Base-by-base conservation (phyloP, 495 filamentous ascomycete species). In the Aspergillus nanangensis region DNA sequence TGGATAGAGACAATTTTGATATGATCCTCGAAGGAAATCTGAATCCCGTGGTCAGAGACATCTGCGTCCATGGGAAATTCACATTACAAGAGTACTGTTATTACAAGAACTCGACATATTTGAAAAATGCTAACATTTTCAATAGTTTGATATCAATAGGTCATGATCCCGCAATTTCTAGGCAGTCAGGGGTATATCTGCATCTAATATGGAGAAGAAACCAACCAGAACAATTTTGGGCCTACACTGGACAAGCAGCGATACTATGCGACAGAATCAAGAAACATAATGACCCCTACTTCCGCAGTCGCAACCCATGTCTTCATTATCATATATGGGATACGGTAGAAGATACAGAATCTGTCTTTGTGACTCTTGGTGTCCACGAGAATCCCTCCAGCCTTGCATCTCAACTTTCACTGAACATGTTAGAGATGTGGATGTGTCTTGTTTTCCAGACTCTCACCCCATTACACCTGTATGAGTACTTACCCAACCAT, bases 381-480 rank as follows among this genome's bases (percentile, higher is more conserved):
- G 24, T 4, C 7, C n/a, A 24, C 11, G n/a, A 38, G 1, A 21
- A n/a, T 3, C 13, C 33, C 9, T 20, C 7, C 13, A 19, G 15
- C 9, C 4, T 13, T 29, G 2, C 32, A 8, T 8, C 2, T 4
- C 53, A 53, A 25, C 25, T 39, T 4, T 0, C 53, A 10, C 34
- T 57, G 1, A 56, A 52, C 41, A n/a, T 52, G 0, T 9, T 19
- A 20, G 53, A 56, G 21, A 56, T 56, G 45, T 56, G 50, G 50
- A 50, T 50, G 50, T 9, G 41, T 8, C 25, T 41, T 15, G 13
- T 50, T 3, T 55, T 50, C 13, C 47, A 55, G 24, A 50, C 47
- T 20, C 31, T 55, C 14, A 42, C 38, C 8, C n/a, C 20, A 3
- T 8, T 38, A 18, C 43, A 41, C 11, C 13, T 55, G n/a, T 24